phyloP scores from a whole-genome alignment of 192 early-diverging fungal genomes.

The Podila epigama region DNA sequence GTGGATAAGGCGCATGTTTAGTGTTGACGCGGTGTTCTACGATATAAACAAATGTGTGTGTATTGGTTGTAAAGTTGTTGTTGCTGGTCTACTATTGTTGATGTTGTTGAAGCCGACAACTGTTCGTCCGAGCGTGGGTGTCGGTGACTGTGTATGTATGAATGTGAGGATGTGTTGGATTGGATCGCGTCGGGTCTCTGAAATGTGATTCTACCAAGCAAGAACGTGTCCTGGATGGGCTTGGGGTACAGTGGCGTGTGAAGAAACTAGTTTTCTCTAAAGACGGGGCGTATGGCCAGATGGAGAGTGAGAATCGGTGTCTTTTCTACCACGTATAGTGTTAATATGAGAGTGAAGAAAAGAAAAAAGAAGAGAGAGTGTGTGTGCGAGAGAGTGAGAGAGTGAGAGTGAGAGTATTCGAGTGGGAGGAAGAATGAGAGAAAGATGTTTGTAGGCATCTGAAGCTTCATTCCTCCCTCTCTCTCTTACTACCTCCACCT shows the following conservation, averaged over 20 bases:
- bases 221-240: neutral
- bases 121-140: too few species aligned
- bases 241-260: neutral
- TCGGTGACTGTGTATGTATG: too few species aligned
- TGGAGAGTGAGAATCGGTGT: neutral
- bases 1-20: slow-evolving; percentile 26
- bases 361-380: neutral
- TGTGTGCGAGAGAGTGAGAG: neutral
- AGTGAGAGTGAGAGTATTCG: neutral
- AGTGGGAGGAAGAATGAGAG: neutral
- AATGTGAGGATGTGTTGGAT: too few species aligned
- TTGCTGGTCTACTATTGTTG: too few species aligned
- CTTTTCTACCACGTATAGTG: neutral
- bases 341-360: neutral
- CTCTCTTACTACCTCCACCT: too few species aligned
- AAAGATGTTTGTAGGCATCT: neutral
- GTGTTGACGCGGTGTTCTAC: neutral
- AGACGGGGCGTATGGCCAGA: too few species aligned
- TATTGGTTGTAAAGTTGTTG: neutral
- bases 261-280: neutral
- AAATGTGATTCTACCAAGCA: too few species aligned
- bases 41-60: neutral
- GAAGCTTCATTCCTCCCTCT: neutral
- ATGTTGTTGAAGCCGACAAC: too few species aligned
- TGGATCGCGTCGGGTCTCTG: too few species aligned